Percentiles rank a stretch among this genome's conserved stretches.
These are phyloP conservation scores for Rhynchospora breviuscula DNA, from an alignment of 176 grass and related monocot genomes.

Conservation along the genomic window DNA sequence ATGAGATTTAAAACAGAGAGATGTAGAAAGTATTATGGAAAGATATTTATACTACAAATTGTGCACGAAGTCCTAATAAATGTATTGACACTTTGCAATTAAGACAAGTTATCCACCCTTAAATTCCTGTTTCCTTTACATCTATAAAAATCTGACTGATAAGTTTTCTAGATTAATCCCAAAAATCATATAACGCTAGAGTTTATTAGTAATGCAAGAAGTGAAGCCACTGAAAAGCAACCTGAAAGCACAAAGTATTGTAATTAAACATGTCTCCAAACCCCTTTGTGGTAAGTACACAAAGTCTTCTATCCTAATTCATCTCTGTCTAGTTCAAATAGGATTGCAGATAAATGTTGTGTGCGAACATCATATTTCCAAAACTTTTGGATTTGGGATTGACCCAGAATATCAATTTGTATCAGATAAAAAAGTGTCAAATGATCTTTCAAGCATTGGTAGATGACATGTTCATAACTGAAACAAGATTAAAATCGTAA, in stretches of 20 bases:
- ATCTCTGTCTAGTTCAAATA: neutral
- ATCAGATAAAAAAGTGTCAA: neutral
- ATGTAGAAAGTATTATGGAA: neutral
- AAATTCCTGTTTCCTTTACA: neutral
- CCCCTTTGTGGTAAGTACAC: neutral
- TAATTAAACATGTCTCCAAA: neutral
- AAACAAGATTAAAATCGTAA: neutral
- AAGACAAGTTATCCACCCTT: neutral
- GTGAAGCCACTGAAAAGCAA: neutral
- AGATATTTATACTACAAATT: neutral
- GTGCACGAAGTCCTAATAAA: neutral
- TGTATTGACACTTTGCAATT: neutral
- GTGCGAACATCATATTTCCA: neutral
- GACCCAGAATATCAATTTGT: neutral
- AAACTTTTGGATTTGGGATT: neutral
- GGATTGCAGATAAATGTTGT: neutral
- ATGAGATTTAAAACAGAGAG: neutral
- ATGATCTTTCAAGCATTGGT: neutral
- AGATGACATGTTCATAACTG: neutral
- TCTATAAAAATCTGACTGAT: neutral
- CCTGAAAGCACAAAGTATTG: neutral
- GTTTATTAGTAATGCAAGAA: neutral
- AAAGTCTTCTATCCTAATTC: neutral
- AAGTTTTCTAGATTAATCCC: neutral
- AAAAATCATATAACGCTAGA: neutral